A percentile compares a stretch with the other conserved stretches of the same genome.
phyloP scores from a whole-genome alignment of 1,139 yeast species.

The Saccharomyces pastorianus region DNA sequence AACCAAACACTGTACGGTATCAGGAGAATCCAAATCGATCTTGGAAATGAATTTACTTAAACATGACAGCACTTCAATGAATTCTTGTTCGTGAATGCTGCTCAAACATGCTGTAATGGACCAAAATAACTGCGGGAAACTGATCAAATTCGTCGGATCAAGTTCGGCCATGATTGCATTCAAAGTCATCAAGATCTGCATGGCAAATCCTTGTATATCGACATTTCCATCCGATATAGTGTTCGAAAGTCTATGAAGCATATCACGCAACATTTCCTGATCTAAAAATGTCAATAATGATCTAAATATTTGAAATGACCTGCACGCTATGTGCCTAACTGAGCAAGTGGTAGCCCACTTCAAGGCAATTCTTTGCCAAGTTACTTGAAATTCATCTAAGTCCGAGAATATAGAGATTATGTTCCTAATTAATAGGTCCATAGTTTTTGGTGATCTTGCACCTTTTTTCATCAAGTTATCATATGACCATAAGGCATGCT shows the following conservation, averaged over 20 bases:
- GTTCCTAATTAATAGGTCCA: slow-evolving; percentile 71
- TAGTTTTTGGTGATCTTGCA: slow-evolving; percentile 74
- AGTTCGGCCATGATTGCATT: slow-evolving; percentile 86
- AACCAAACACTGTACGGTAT: slow-evolving; percentile 72
- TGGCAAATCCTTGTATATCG: slow-evolving; percentile 93
- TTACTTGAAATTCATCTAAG: slow-evolving; percentile 52
- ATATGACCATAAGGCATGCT: slow-evolving; percentile 66
- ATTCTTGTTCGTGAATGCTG: slow-evolving; percentile 89
- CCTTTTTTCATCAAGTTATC: slow-evolving; percentile 76
- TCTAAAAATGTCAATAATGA: slow-evolving; percentile 72
- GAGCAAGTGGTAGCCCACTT: slow-evolving; percentile 98
- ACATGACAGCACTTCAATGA: slow-evolving; percentile 75
- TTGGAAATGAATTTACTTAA: slow-evolving; percentile 77
- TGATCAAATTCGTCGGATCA: slow-evolving; percentile 67
- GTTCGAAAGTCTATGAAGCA: slow-evolving; percentile 86
- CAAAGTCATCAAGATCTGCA: slow-evolving; percentile 93
- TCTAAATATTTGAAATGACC: slow-evolving; percentile 89
- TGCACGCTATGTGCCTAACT: slow-evolving; percentile 91
- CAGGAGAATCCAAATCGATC: slow-evolving; percentile 78
- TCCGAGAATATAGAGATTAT: slow-evolving; percentile 51
- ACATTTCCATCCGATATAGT: slow-evolving; percentile 83
- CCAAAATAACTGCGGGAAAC: slow-evolving; percentile 94
- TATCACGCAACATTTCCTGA: slow-evolving; percentile 82
- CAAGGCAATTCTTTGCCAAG: slow-evolving; percentile 80
- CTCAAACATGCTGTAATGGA: slow-evolving; percentile 86